Base-by-base conservation (phyloP, 352 stramenopile species). In the Phytophthora cryptogea region DNA sequence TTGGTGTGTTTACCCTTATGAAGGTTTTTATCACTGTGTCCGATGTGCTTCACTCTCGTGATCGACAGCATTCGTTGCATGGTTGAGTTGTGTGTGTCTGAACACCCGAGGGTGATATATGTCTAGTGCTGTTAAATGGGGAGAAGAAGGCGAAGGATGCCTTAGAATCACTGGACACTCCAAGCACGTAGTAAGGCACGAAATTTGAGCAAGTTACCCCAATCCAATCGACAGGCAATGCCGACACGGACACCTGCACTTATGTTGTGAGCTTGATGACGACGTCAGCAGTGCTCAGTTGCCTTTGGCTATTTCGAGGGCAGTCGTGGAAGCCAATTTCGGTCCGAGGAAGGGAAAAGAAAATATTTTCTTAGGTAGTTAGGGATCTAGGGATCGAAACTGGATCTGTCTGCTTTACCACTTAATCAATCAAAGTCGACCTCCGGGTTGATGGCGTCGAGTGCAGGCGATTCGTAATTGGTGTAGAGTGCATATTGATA, bases 401-500 rank as follows among this genome's bases (percentile, higher is more conserved):
- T 23, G 20, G 20, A 23, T 23, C 20, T 23, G 20, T 23, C 20
- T 23, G 20, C 20, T 23, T 23, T 23, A 23, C 20, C 20, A 23
- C 20, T 23, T 23, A 23, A 43, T 43, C 41, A 76, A 27, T 73
- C 53, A 10, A 75, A 68, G 7, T 77, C 64, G 20, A 97, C 73
- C 55, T 97, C 90, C 0, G 84, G 82, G 42, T 97, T 97, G 36
- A 50, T 17, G 9, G 57, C 39, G 16, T 69, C 60, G 16, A 97
- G 74, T n/a, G 65, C 60, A 20, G 55, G 33, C 0, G 86, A 94
- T n/a, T 72, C 51, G 46, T 97, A 98, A 74, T 98, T 98, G 48
- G 86, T 79, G 63, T 86, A 98, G 6, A 97, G 74, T 8, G 83
- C 87, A 63, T 98, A 98, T 60, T 98, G 94, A 71, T 98, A 98